These are phyloP conservation scores for Alisma plantagoaquatica DNA, from an alignment of 106 monocot genomes.

Conservation along the genomic window DNA sequence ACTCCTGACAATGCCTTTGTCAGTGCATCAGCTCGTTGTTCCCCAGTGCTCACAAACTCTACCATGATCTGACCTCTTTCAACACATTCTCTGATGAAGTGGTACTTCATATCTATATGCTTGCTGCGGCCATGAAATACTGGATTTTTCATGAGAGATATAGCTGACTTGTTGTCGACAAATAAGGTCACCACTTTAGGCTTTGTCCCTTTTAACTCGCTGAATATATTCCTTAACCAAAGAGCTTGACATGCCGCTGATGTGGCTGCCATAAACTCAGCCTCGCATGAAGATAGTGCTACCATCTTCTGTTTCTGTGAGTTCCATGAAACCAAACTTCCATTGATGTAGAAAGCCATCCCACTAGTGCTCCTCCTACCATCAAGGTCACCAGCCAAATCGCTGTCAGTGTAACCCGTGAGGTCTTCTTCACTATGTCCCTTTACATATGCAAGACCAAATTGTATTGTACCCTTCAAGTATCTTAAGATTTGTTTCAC, in stretches of 20 bases:
- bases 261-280: neutral
- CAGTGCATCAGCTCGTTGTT: slow-evolving; percentile 6
- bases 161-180: slow-evolving; percentile 3
- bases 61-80: slow-evolving; percentile 4
- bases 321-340: neutral
- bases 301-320: slow-evolving; percentile 9
- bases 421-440: neutral
- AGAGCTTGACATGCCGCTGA: neutral
- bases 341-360: neutral
- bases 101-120: too few species aligned
- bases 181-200: neutral
- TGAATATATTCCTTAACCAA: neutral
- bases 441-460: neutral
- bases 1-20: slow-evolving; percentile 6
- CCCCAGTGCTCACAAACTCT: neutral
- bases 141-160: neutral
- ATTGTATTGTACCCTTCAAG: neutral
- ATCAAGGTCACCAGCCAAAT: slow-evolving; percentile 5
- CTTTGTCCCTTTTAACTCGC: neutral
- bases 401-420: neutral
- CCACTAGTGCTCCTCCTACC: slow-evolving; percentile 1
- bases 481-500: neutral
- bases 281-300: slow-evolving; percentile 2
- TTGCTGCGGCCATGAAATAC: slow-evolving; percentile 6
- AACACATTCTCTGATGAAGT: neutral